phyloP scores from a whole-genome alignment of 1,139 yeast species.

The Hanseniaspora sp. region DNA sequence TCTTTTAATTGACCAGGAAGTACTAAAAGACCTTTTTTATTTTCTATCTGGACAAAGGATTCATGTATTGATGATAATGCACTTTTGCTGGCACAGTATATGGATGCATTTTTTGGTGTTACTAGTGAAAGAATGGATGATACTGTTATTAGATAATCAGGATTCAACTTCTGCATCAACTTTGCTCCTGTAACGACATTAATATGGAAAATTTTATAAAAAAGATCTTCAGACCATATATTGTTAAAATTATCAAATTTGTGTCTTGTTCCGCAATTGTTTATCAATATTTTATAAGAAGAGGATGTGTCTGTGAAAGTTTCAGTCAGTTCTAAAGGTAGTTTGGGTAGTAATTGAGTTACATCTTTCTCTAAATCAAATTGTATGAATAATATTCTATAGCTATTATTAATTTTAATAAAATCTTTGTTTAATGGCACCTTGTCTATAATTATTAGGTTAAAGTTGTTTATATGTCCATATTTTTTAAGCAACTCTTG shows the following conservation, averaged over 20 bases:
- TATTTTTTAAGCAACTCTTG: slow-evolving; percentile 28
- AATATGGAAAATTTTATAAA: slow-evolving; percentile 38
- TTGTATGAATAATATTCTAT: not conserved
- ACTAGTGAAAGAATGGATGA: slow-evolving; percentile 62
- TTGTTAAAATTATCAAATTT: slow-evolving; percentile 34
- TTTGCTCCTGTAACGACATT: slow-evolving; percentile 50
- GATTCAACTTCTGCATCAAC: slow-evolving; percentile 37
- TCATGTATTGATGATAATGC: slow-evolving; percentile 51
- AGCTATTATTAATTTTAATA: not conserved
- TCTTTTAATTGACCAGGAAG: slow-evolving; percentile 54
- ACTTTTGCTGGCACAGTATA: slow-evolving; percentile 59
- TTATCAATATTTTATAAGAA: slow-evolving; percentile 45
- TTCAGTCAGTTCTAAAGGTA: slow-evolving; percentile 29
- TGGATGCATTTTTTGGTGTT: slow-evolving; percentile 57
- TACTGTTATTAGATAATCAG: slow-evolving; percentile 45
- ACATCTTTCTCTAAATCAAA: not conserved
- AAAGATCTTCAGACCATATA: slow-evolving; percentile 28
- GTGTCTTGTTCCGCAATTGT: slow-evolving; percentile 67
- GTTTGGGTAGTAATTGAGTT: slow-evolving; percentile 25
- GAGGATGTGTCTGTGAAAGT: slow-evolving; percentile 27
- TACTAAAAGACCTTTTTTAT: slow-evolving; percentile 34
- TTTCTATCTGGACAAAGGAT: slow-evolving; percentile 32
- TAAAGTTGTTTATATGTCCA: slow-evolving; percentile 38
- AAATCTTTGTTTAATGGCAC: slow-evolving; percentile 41
- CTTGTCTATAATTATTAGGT: slow-evolving; percentile 34